phyloP scores from a whole-genome alignment of 371 early-diverging fungal species.

The Syncephalastrum racemosum region DNA sequence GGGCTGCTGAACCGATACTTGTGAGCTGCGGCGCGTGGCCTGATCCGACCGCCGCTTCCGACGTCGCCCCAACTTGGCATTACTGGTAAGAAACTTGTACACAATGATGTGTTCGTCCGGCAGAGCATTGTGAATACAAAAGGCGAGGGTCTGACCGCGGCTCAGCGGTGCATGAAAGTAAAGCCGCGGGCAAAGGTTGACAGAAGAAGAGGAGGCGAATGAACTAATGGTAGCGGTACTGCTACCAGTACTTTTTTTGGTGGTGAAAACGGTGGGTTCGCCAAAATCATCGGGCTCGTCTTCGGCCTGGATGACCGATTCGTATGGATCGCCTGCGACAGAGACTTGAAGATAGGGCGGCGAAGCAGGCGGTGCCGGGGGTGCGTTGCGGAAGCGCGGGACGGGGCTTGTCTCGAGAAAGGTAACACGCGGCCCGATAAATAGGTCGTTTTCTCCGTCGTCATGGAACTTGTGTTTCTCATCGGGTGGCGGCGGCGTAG shows the following conservation, averaged over 20 bases:
- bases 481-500: constrained; percentile 10
- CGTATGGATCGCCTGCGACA: constrained; percentile 13
- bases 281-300: not conserved
- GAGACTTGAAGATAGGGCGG: constrained; percentile 37
- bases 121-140: constrained; percentile 34
- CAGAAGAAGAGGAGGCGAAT: constrained; percentile 7
- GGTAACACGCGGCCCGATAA: constrained; percentile 30
- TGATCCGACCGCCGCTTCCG: not conserved
- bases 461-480: not conserved
- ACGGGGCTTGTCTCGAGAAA: constrained; percentile 49
- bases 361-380: constrained; percentile 46
- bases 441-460: constrained; percentile 3
- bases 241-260: constrained; percentile 1
- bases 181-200: constrained; percentile 3
- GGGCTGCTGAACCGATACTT: not conserved
- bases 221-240: constrained; percentile 11
- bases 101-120: constrained; percentile 47
- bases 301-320: constrained; percentile 19
- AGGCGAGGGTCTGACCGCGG: constrained; percentile 39
- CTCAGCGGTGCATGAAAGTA: constrained; percentile 27
- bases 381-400: constrained; percentile 45
- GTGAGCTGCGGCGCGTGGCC: not conserved
- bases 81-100: constrained; percentile 46
- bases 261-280: constrained; percentile 13
- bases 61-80: constrained; percentile 10